A percentile compares a stretch with the other conserved stretches of the same genome.
Evolutionary conservation across 768 basidiomycete species (phyloP).

Genomic region (Harrya chromipes): DNA sequence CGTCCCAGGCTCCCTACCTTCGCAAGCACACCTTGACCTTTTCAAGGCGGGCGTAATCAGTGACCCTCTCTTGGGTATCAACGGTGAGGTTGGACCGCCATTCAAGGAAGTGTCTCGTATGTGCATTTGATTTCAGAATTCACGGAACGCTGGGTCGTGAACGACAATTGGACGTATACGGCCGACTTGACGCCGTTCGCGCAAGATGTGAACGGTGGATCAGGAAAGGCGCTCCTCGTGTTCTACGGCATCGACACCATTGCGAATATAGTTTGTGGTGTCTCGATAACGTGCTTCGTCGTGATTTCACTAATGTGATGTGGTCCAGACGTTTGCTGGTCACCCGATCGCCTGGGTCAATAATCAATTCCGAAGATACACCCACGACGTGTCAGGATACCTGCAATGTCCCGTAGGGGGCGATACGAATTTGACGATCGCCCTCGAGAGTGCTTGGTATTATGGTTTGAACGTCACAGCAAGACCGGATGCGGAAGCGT

Average conservation of each 20-base stretch:
- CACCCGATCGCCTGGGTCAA: conserved; percentile 56
- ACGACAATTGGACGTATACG: conserved; percentile 60
- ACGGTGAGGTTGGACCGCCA: conserved; percentile 36
- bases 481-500: conserved; percentile 45
- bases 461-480: conserved; percentile 55
- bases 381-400: conserved; percentile 48
- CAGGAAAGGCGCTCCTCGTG: conserved; percentile 41
- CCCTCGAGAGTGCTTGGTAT: conserved; percentile 50
- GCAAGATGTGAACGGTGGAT: conserved; percentile 16
- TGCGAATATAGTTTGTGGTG: conserved; percentile 46
- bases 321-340: conserved; percentile 43
- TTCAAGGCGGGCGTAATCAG: conserved; percentile 49
- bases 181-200: conserved; percentile 48
- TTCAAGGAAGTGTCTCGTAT: background rate
- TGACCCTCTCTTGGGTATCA: conserved; percentile 51
- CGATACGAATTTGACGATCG: conserved; percentile 46
- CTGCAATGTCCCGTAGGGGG: conserved; percentile 31
- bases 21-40: conserved; percentile 54
- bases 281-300: background rate
- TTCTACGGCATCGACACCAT: conserved; percentile 59
- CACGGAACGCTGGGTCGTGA: conserved; percentile 49
- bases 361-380: conserved; percentile 55
- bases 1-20: conserved; percentile 48
- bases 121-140: conserved; percentile 37
- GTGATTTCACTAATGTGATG: background rate